These are phyloP conservation scores for Podospora comata DNA, from an alignment of 495 filamentous ascomycete genomes.

Conservation along the genomic window DNA sequence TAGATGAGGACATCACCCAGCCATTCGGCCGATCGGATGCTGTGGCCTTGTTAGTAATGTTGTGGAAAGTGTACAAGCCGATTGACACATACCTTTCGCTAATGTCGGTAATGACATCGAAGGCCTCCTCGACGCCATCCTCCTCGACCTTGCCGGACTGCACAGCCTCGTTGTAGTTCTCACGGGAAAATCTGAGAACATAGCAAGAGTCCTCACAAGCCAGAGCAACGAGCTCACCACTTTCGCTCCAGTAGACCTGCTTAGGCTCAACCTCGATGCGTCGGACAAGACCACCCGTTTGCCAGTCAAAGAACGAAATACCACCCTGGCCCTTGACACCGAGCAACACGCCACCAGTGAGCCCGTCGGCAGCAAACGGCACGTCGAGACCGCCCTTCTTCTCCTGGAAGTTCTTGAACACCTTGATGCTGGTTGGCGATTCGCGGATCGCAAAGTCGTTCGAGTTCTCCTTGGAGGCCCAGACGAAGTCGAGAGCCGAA, in stretches of 20 bases:
- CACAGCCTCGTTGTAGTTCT: slow-evolving; percentile 77
- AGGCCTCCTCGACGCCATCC: slow-evolving; percentile 95
- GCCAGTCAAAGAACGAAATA: slow-evolving; percentile 96
- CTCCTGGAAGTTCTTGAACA: slow-evolving; percentile 97
- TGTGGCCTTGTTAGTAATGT: slow-evolving; percentile 33
- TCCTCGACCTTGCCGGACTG: slow-evolving; percentile 83
- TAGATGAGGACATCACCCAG: slow-evolving; percentile 99
- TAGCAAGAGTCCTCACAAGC: slow-evolving; percentile 97
- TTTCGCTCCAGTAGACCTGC: slow-evolving; percentile 96
- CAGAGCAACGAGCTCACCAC: slow-evolving; percentile 85
- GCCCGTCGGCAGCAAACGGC: slow-evolving; percentile 90
- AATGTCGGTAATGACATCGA: slow-evolving; percentile 92
- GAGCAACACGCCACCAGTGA: slow-evolving; percentile 85
- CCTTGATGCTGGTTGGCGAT: slow-evolving; percentile 86
- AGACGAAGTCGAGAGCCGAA: slow-evolving; percentile 90
- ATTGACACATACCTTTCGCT: slow-evolving; percentile 64
- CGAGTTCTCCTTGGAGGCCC: slow-evolving; percentile 96
- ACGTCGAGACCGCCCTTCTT: slow-evolving; percentile 86
- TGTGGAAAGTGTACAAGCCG: not conserved
- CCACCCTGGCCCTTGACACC: slow-evolving; percentile 93
- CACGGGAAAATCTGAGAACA: slow-evolving; percentile 83
- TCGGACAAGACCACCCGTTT: slow-evolving; percentile 80
- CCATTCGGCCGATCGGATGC: slow-evolving; percentile 94
- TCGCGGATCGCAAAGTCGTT: slow-evolving; percentile 98
- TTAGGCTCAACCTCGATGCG: slow-evolving; percentile 95